Evolutionary conservation across 257 asterid genomes (phyloP).

Genomic region (Solanum pennellii): DNA sequence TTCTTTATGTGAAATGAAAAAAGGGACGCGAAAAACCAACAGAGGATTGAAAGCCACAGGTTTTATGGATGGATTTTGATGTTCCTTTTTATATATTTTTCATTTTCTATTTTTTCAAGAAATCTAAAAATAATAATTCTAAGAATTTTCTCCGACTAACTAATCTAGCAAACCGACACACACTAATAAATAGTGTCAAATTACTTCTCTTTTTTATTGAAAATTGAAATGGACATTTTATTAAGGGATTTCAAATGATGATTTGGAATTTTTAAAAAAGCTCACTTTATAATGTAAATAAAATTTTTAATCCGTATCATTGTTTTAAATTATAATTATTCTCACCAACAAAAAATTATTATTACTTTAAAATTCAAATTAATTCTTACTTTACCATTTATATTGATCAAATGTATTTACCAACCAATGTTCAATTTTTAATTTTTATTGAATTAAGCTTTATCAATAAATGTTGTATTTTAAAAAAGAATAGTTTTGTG

Average conservation of each 20-base stretch:
- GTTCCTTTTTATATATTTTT: neutral
- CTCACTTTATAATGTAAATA: neutral
- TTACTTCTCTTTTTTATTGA: neutral
- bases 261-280: too few species aligned
- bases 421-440: neutral
- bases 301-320: too few species aligned
- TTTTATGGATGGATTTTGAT: conserved; percentile 60
- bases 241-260: neutral
- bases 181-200: neutral
- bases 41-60: conserved; percentile 61
- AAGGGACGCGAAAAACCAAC: conserved; percentile 41
- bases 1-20: neutral
- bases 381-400: neutral
- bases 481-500: neutral
- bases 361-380: too few species aligned
- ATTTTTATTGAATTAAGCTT: neutral
- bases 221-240: neutral
- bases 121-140: neutral
- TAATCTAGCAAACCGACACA: neutral
- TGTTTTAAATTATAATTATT: too few species aligned
- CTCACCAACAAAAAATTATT: neutral
- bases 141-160: neutral
- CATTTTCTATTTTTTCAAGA: neutral
- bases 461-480: neutral
- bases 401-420: neutral